A percentile compares a stretch with the other conserved stretches of the same genome.
Conservation (phyloP, 805 yeast genomes). For the Cyberlindnera maritima region DNA sequence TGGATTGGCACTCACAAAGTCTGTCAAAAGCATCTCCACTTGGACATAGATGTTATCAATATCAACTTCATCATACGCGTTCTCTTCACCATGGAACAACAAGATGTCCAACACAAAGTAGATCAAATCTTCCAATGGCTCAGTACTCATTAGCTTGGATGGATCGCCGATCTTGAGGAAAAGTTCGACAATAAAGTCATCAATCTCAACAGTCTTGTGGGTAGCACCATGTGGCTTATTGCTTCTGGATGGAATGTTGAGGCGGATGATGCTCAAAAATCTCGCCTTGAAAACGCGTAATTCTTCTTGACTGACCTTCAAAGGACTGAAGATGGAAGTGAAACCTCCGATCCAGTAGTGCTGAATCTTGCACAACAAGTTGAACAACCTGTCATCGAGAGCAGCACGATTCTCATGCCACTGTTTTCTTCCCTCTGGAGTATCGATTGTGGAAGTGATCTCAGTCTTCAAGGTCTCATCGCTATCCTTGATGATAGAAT, state of each 20-base stretch:
- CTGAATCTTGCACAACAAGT: slow-evolving; percentile 58
- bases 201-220: slow-evolving; percentile 33
- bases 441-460: slow-evolving; percentile 48
- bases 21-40: slow-evolving; percentile 44
- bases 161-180: slow-evolving; percentile 47
- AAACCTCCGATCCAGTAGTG: slow-evolving; percentile 78
- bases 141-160: slow-evolving; percentile 30
- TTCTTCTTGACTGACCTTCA: slow-evolving; percentile 25
- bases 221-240: slow-evolving; percentile 32
- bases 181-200: slow-evolving; percentile 46
- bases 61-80: slow-evolving; percentile 65
- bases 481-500: slow-evolving; percentile 55
- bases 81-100: slow-evolving; percentile 59
- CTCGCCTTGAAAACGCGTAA: slow-evolving; percentile 34
- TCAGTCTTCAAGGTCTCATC: slow-evolving; percentile 55
- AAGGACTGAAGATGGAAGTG: slow-evolving; percentile 52
- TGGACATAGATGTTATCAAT: slow-evolving; percentile 52
- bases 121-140: slow-evolving; percentile 59
- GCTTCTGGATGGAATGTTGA: slow-evolving; percentile 47
- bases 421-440: slow-evolving; percentile 55
- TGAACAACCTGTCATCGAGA: slow-evolving; percentile 55
- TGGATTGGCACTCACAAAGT: slow-evolving; percentile 24
- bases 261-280: slow-evolving; percentile 40
- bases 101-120: slow-evolving; percentile 60
- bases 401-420: slow-evolving; percentile 80